Conservation (phyloP, 2,329 filamentous ascomycete species). For the Talaromyces islandicus region DNA sequence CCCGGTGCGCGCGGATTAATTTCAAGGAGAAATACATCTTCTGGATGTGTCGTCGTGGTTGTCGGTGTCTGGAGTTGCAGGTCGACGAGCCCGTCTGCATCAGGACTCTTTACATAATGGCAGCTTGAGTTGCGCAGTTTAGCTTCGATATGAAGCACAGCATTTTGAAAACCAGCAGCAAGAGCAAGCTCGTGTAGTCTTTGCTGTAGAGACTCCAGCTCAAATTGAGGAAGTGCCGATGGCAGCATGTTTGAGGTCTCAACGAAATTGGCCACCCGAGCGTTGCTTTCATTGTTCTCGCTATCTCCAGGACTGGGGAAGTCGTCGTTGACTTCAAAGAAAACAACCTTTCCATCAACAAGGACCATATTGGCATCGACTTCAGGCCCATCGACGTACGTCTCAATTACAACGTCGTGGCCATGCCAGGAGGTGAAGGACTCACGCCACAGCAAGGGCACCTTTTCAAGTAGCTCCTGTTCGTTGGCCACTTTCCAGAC, state of each 20-base stretch:
- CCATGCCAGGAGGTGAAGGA: slow-evolving; percentile 10
- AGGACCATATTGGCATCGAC: slow-evolving; percentile 39
- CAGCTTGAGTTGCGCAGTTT: slow-evolving; percentile 17
- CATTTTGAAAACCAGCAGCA: slow-evolving; percentile 17
- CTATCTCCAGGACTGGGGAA: slow-evolving; percentile 22
- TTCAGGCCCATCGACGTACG: slow-evolving; percentile 38
- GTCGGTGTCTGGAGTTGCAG: not conserved
- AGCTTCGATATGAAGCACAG: slow-evolving; percentile 25
- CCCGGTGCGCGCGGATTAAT: slow-evolving; percentile 23
- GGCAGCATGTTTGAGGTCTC: slow-evolving; percentile 9
- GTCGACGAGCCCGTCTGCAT: slow-evolving; percentile 13
- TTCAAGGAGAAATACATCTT: slow-evolving; percentile 17
- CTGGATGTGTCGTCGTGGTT: not conserved
- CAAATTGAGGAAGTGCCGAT: slow-evolving; percentile 15
- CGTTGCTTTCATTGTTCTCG: no score
- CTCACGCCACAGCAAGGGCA: slow-evolving; percentile 11
- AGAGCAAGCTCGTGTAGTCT: slow-evolving; percentile 16
- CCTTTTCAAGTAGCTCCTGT: slow-evolving; percentile 20
- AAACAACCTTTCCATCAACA: slow-evolving; percentile 34
- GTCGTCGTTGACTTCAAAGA: slow-evolving; percentile 34
- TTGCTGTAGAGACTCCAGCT: slow-evolving; percentile 13
- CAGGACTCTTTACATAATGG: slow-evolving; percentile 12
- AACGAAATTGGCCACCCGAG: no score
- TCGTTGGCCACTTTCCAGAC: slow-evolving; percentile 26
- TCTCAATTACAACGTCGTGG: slow-evolving; percentile 29